Percentiles rank a stretch among this genome's conserved stretches.
Conservation (phyloP, 139 green algal genomes). For the Haematococcus sp. region DNA sequence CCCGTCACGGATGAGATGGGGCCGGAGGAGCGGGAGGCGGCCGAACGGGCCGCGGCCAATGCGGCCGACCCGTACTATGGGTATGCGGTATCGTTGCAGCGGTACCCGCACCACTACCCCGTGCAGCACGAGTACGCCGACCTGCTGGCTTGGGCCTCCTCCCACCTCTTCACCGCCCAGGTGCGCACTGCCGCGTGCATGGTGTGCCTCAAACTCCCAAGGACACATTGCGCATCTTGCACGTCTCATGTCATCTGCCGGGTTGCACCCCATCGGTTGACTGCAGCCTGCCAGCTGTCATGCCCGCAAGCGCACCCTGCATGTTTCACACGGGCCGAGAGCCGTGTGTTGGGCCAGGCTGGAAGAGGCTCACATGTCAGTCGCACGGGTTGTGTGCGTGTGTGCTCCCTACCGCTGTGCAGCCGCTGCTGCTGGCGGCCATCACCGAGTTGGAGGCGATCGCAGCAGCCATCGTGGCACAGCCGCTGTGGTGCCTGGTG, state of each 20-base stretch:
- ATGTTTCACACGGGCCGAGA: too few relatives aligned
- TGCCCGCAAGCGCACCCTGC: too few relatives aligned
- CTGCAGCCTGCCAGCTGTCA: too few relatives aligned
- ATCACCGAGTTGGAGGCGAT: slow-evolving; percentile 26
- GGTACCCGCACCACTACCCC: neutral
- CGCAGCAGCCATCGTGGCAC: slow-evolving; percentile 10
- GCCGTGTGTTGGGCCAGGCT: too few relatives aligned
- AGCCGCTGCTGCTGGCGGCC: slow-evolving; percentile 26
- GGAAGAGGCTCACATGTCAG: too few relatives aligned
- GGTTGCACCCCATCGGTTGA: too few relatives aligned
- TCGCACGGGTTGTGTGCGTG: neutral
- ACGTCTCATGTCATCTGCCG: too few relatives aligned
- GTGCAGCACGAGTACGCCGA: slow-evolving; percentile 13
- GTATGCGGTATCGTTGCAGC: too few relatives aligned
- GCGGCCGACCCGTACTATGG: too few relatives aligned
- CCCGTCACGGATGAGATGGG: slow-evolving; percentile 9
- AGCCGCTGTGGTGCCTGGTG: slow-evolving; percentile 46
- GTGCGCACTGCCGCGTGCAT: too few relatives aligned
- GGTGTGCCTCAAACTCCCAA: too few relatives aligned
- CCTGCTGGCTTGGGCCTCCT: slow-evolving; percentile 25
- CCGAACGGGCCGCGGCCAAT: neutral
- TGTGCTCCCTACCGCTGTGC: neutral
- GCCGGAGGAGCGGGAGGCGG: neutral
- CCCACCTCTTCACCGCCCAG: slow-evolving; percentile 22
- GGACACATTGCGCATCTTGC: too few relatives aligned